These are phyloP conservation scores for Ophiognomonia clavigignenti-juglandacearum DNA, from an alignment of 2,329 filamentous ascomycete genomes.

Conservation along the genomic window DNA sequence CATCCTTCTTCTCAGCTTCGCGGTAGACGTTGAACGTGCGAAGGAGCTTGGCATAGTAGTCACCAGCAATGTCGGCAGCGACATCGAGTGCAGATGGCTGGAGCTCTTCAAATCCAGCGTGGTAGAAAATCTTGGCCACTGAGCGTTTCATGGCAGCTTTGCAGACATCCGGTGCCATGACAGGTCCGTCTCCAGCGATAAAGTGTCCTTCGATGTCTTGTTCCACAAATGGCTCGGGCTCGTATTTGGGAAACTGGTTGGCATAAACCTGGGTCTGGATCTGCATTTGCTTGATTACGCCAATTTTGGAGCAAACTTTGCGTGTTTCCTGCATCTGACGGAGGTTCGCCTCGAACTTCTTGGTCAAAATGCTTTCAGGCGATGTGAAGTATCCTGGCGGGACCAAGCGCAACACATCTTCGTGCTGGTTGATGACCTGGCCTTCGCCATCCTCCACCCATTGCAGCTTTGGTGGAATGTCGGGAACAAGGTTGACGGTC, in stretches of 20 bases:
- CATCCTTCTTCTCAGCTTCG: constrained; percentile 72
- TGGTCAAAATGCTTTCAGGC: constrained; percentile 67
- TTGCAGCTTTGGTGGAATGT: constrained; percentile 69
- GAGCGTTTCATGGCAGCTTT: constrained; percentile 83
- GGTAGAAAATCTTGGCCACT: constrained; percentile 91
- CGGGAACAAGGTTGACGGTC: constrained; percentile 76
- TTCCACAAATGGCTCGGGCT: constrained; percentile 83
- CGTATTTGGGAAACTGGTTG: constrained; percentile 97
- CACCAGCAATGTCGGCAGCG: constrained; percentile 80
- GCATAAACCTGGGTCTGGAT: constrained; percentile 95
- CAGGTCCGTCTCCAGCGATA: constrained; percentile 78
- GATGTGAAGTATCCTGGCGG: constrained; percentile 71
- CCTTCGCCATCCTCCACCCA: constrained; percentile 91
- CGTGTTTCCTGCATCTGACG: constrained; percentile 94
- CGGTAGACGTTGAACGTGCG: constrained; percentile 76
- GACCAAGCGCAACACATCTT: constrained; percentile 76
- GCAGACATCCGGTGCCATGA: constrained; percentile 80
- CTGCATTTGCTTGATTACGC: constrained; percentile 99
- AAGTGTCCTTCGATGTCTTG: constrained; percentile 85
- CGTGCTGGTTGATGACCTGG: constrained; percentile 80
- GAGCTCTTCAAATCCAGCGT: constrained; percentile 93
- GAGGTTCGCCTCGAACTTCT: constrained; percentile 86
- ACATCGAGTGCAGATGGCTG: constrained; percentile 91
- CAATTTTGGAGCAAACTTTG: constrained; percentile 93
- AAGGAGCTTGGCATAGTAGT: constrained; percentile 84